phyloP scores from a whole-genome alignment of 2,329 filamentous ascomycete genomes.

The Fusarium verrucosum region DNA sequence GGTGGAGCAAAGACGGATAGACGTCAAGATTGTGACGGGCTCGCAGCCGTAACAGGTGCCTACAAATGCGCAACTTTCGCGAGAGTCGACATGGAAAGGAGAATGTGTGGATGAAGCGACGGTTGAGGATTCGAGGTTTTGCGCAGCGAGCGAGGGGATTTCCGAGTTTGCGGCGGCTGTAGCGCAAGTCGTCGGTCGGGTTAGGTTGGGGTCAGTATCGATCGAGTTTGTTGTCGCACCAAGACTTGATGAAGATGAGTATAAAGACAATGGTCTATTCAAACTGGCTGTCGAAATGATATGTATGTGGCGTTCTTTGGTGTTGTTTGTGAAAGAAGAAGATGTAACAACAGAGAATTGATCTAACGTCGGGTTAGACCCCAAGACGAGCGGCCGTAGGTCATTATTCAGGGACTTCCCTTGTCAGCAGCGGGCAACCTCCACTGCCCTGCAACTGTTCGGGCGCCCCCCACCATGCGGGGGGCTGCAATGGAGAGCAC shows the following conservation, averaged over 20 bases:
- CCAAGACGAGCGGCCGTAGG: neutral
- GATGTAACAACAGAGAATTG: conserved; percentile 24
- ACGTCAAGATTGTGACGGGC: conserved; percentile 19
- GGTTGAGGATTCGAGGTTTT: conserved; percentile 19
- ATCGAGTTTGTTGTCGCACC: neutral
- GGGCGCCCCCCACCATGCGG: conserved; percentile 33
- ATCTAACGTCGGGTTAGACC: no score
- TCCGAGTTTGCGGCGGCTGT: conserved; percentile 14
- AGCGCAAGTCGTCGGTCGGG: conserved; percentile 12
- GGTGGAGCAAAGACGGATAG: conserved; percentile 20
- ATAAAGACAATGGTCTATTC: neutral
- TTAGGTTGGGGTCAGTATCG: neutral
- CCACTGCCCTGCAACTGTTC: conserved; percentile 30
- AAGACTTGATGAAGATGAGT: neutral
- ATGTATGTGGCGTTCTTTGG: neutral
- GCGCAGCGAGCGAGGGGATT: conserved; percentile 17
- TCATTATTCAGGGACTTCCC: conserved; percentile 29
- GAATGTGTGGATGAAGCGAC: conserved; percentile 2
- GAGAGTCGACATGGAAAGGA: conserved; percentile 32
- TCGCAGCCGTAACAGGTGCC: conserved; percentile 33
- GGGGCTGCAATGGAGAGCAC: conserved; percentile 26
- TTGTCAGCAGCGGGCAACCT: conserved; percentile 30
- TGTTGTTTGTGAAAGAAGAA: conserved; percentile 23
- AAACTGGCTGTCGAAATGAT: neutral
- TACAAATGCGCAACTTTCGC: conserved; percentile 12